Evolutionary conservation across 192 early-diverging fungal genomes (phyloP).

Genomic region (Backusella mclennaniae): DNA sequence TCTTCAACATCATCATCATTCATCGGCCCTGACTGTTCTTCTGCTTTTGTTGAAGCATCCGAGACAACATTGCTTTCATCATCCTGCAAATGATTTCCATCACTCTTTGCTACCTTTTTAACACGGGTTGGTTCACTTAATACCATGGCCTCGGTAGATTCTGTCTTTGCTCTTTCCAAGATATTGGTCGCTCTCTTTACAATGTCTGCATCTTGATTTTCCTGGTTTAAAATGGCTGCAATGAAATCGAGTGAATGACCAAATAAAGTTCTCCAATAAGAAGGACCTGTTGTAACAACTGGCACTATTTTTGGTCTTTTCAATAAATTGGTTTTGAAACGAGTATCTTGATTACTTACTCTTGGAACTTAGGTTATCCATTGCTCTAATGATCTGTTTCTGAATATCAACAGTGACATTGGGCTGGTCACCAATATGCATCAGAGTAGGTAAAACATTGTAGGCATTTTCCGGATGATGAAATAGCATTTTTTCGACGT

Average conservation of each 20-base stretch:
- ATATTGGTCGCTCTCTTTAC: slow-evolving; percentile 6
- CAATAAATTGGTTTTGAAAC: neutral
- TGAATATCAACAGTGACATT: slow-evolving; percentile 46
- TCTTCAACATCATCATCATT: neutral
- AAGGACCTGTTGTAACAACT: neutral
- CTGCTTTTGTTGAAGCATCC: neutral
- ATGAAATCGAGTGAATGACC: neutral
- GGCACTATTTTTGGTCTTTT: neutral
- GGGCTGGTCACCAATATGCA: slow-evolving; percentile 36
- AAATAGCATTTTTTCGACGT: slow-evolving; percentile 14
- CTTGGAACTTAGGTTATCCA: slow-evolving; percentile 48
- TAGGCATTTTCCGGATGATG: slow-evolving; percentile 1
- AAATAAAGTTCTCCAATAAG: neutral
- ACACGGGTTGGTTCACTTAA: neutral
- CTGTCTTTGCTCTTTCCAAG: neutral
- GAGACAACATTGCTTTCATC: neutral
- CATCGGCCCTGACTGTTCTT: neutral
- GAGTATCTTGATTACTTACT: slow-evolving; percentile 7
- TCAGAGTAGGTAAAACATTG: slow-evolving; percentile 33
- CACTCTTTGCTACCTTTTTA: neutral
- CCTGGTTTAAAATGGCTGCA: neutral
- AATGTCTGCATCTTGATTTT: slow-evolving; percentile 14
- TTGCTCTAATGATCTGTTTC: slow-evolving; percentile 51
- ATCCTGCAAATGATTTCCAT: neutral
- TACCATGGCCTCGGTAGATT: neutral